Evolutionary conservation across 108 stramenopile species (phyloP).

Genomic region (Schizochytrium sp.): DNA sequence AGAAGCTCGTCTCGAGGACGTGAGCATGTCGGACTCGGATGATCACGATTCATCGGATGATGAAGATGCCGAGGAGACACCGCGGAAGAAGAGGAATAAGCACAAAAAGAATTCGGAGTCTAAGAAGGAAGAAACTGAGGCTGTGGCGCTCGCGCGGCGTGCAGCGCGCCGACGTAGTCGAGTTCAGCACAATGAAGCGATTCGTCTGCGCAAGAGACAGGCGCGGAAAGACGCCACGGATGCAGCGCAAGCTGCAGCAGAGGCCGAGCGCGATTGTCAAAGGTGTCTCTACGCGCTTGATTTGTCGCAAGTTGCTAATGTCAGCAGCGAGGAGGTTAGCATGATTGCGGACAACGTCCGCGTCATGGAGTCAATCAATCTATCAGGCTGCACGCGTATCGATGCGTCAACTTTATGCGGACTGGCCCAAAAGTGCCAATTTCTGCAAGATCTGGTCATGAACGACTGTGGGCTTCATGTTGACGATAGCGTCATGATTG

Average conservation of each 20-base stretch:
- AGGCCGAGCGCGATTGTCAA: slow-evolving; percentile 6
- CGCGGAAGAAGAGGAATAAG: background rate
- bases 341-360: background rate
- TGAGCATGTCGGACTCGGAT: background rate
- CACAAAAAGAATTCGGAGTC: background rate
- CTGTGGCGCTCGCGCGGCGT: background rate
- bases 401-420: background rate
- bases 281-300: background rate
- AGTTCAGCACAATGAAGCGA: background rate
- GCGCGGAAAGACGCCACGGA: background rate
- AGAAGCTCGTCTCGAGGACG: background rate
- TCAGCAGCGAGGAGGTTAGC: background rate
- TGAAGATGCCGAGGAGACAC: background rate
- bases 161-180: background rate
- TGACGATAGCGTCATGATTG: background rate
- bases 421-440: background rate
- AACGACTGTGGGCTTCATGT: background rate
- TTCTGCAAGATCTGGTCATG: background rate
- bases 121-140: background rate
- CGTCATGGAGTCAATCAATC: background rate
- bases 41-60: background rate
- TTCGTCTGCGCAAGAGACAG: background rate
- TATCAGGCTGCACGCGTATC: background rate
- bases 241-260: background rate
- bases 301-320: background rate